Evolutionary conservation across 257 asterid genomes (phyloP), one percentile per base, ranked within the genome.

Genomic region (Fraxinus americana): DNA sequence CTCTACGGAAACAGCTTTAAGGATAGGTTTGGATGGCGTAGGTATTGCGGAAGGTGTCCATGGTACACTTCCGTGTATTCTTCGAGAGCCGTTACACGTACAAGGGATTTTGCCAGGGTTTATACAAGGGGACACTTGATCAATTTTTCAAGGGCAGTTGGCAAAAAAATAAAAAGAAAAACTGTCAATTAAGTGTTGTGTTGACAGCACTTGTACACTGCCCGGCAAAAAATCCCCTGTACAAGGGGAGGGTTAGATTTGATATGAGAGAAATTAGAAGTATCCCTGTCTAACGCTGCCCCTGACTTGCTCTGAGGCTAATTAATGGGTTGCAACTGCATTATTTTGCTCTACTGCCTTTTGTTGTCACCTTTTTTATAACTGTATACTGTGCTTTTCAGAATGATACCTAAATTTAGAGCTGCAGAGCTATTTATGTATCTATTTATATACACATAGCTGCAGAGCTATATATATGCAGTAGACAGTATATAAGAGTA

Each of bases 291-390:
- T 43, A 17, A 36, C 34, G 57, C 4, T 30, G 36, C 12, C 10
- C 45, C 13, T 39, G 45, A 39, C 13, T 67, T 75, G 72, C 72
- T 41, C 59, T 29, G 30, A 35, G 38, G 7, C 43, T 77, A 77
- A 54, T 52, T 21, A 70, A 71, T 57, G 74, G 77, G 74, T 50
- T 72, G 73, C 73, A 72, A 25, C 73, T 78, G 77, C 67, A 71
- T 59, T 21, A 59, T 59, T 59, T n/a, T 4, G 2, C 3, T 59
- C 27, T 21, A 21, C 67, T 71, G 71, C 59, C 70, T 25, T 9
- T 19, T 19, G 8, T 48, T 57, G 54, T 35, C 38, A 57, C 23
- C 14, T 21, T 25, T 61, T 63, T 8, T 14, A 13, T 65, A 59
- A 57, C 23, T 39, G 16, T 13, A 29, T 4, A 19, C 68, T 23